Evolutionary conservation across 495 filamentous ascomycete species (phyloP).

Genomic region (Bathelium albidoporum): DNA sequence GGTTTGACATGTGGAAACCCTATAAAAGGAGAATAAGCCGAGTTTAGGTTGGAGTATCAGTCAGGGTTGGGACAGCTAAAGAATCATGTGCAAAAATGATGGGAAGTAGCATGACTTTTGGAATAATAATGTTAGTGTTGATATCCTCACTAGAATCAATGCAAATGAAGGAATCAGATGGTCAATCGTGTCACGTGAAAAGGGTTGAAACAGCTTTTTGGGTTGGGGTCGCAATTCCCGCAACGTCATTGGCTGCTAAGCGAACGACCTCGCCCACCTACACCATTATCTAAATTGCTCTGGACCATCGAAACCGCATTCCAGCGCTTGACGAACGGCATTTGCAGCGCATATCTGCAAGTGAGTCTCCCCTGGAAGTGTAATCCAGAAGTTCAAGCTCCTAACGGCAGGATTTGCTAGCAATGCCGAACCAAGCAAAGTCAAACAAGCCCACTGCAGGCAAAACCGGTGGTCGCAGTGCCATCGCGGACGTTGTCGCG

Average conservation of each 20-base stretch:
- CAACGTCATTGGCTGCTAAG: constrained; percentile 1
- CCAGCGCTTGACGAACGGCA: not conserved
- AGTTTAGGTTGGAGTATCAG: too few relatives aligned
- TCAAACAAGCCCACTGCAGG: constrained; percentile 48
- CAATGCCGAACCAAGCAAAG: constrained; percentile 23
- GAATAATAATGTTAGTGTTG: too few relatives aligned
- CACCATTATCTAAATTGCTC: not conserved
- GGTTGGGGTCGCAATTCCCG: not conserved
- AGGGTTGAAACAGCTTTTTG: not conserved
- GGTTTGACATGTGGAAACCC: too few relatives aligned
- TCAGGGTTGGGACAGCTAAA: too few relatives aligned
- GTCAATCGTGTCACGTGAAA: not conserved
- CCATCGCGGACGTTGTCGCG: constrained; percentile 94
- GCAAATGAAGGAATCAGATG: too few relatives aligned
- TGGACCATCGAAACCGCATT: not conserved
- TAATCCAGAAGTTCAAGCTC: not conserved
- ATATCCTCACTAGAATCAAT: too few relatives aligned
- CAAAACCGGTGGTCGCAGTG: constrained; percentile 69
- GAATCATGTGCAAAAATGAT: too few relatives aligned
- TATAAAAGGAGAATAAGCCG: too few relatives aligned
- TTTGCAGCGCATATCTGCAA: not conserved
- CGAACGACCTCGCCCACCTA: not conserved
- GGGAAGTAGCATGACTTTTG: too few relatives aligned
- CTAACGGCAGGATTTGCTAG: not conserved
- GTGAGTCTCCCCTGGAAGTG: not conserved